Base-by-base conservation (phyloP, 176 grass and related monocot species). In the Zoysia japonica region DNA sequence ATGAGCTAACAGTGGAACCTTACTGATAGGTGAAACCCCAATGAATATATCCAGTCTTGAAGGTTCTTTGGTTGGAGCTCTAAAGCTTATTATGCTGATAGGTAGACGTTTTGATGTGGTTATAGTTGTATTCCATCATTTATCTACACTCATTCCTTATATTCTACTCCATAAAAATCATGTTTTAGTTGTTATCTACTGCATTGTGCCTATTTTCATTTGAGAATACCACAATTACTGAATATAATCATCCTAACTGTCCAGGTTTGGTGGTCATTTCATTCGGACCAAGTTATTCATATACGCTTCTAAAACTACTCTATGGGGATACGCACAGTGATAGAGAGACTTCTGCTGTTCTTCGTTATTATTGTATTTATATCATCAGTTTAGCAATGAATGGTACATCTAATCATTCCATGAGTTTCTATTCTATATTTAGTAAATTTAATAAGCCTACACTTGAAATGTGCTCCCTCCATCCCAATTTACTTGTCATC, bases 201-300 rank as follows among this genome's bases (percentile, higher is more conserved):
- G 61, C 47, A 15, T 41, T 17, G 11, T 77, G 49, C 51, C 66
- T 41, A 11, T 81, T 77, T 79, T 88, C 17, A 9, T 84, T 52
- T 20, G 11, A 5, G 48, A 67, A 54, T n/a, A 54, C 40, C 62
- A 67, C 38, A 55, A 16, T 55, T 38, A 79, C 3, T 66, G 56
- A 59, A 63, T 47, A 71, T 66, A 4, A 49, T 74, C 48, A 71
- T 80, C 78, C 48, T 82, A 83, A 64, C 73, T 83, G 69, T 81
- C 42, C 85, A 99, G 96, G 96, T 70, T 71, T 95, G 50, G 75
- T 97, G 75, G 92, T 95, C 61, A 82, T 99, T 61, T 87, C 90
- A 72, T 99, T 99, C 91, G 96, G 96, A 83, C 96, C 96, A 80
- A 99, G 92, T 71, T 99, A 95, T 86, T 99, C 96, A 88, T 99